Evolutionary conservation across 768 basidiomycete species (phyloP).

Genomic region (Rhizopogon vesiculosus): DNA sequence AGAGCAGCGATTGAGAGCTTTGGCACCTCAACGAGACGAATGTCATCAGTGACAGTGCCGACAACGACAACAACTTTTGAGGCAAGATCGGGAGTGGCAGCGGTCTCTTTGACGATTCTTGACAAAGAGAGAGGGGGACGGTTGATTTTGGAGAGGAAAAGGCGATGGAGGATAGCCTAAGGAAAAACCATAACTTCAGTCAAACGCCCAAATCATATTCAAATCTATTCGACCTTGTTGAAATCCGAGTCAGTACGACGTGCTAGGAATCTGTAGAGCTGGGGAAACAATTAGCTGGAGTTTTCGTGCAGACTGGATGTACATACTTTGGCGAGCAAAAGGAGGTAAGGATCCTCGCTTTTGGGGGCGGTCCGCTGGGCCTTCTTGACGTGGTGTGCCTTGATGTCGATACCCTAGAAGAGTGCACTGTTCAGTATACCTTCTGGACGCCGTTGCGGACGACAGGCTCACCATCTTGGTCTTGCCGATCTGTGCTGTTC

Average conservation of each 20-base stretch:
- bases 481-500: conserved; percentile 53
- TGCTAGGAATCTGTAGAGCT: conserved; percentile 99
- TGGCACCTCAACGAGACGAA: conserved; percentile 79
- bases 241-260: conserved; percentile 93
- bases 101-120: conserved; percentile 81
- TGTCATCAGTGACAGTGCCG: conserved; percentile 93
- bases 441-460: conserved; percentile 26
- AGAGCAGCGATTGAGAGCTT: conserved; percentile 93
- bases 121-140: conserved; percentile 95
- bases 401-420: conserved; percentile 89
- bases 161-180: conserved; percentile 89
- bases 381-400: conserved; percentile 98
- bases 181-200: conserved; percentile 15
- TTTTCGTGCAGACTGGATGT: conserved; percentile 6
- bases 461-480: conserved; percentile 78
- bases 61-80: conserved; percentile 88
- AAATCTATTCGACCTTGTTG: conserved; percentile 67
- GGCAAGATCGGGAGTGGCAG: conserved; percentile 54
- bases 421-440: conserved; percentile 10
- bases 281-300: conserved; percentile 6
- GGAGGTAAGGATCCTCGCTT: conserved; percentile 98
- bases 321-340: conserved; percentile 93
- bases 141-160: conserved; percentile 97
- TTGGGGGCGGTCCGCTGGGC: conserved; percentile 90
- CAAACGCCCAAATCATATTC: conserved; percentile 1